A percentile compares a stretch with the other conserved stretches of the same genome.
Evolutionary conservation across 2,329 filamentous ascomycete species (phyloP).

Genomic region (Aspergillus glaucus): DNA sequence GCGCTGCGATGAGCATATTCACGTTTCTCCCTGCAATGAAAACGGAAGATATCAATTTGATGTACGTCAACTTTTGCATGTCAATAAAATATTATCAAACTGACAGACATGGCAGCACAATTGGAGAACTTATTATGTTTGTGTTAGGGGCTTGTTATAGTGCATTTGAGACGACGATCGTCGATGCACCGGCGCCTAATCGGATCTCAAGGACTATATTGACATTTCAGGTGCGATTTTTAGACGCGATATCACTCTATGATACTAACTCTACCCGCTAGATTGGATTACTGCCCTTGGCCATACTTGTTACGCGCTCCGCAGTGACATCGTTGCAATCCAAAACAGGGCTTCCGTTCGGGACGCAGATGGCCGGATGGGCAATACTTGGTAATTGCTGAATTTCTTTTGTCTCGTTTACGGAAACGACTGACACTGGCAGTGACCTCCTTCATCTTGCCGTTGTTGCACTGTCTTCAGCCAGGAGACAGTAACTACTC

Average conservation of each 20-base stretch:
- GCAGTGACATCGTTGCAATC: constrained; percentile 81
- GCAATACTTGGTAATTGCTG: constrained; percentile 42
- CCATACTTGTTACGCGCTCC: constrained; percentile 80
- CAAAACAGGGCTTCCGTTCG: constrained; percentile 74
- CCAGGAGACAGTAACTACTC: constrained; percentile 76
- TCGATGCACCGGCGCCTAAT: too few species aligned
- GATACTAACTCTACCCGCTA: constrained; percentile 70
- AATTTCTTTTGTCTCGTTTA: too few species aligned
- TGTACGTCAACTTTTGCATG: too few species aligned
- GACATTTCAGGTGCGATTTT: too few species aligned
- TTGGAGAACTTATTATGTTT: too few species aligned
- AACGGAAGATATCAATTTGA: constrained; percentile 58
- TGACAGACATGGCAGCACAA: too few species aligned
- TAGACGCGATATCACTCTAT: too few species aligned
- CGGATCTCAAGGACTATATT: too few species aligned
- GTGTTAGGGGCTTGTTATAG: too few species aligned
- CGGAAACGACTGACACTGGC: too few species aligned
- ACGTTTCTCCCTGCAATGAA: constrained; percentile 86
- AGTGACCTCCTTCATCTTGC: constrained; percentile 68
- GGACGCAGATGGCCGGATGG: constrained; percentile 86
- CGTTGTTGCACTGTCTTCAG: constrained; percentile 71
- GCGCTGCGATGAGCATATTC: constrained; percentile 79
- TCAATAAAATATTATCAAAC: too few species aligned
- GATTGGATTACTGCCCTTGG: constrained; percentile 69
- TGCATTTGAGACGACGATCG: too few species aligned